Base-by-base conservation (phyloP, 2,329 filamentous ascomycete genomes). In the Plectosphaerella plurivora region DNA sequence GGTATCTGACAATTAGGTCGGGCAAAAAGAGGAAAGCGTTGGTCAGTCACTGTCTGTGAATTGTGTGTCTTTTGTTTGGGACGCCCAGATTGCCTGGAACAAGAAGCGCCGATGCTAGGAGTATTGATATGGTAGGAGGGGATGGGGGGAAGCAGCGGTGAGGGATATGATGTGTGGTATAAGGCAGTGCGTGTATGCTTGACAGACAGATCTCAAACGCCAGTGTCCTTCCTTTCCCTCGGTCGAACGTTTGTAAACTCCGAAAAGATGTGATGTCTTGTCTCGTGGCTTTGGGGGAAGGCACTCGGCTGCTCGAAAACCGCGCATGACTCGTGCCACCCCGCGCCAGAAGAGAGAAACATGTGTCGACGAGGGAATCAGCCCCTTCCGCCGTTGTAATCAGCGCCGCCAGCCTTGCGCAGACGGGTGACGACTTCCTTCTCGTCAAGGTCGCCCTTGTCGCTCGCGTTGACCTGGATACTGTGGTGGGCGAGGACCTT, bases 331-430 rank as follows among this genome's bases (percentile, higher is more conserved):
- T 22, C 22, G 22, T 22, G 22, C 22, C 22, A 3, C 22, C 22
- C 22, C 22, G 22, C 22, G 22, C 22, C 22, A 22, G 22, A 22
- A 22, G 22, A 22, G 22, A 22, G 22, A 22, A 22, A 22, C 22
- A 22, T 22, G 22, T 36, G 35, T 39, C 37, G 37, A 16, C 25
- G n/a, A 15, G 12, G 15, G 20, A 3, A 12, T 66, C 59, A 83
- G 9, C 81, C 83, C 57, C 83, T 69, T 11, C 81, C 84, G 8
- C 84, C 83, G 62, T 88, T 85, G 75, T 88, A 89, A 68, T 88
- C 86, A 15, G 85, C 85, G 33, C 86, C 86, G 51, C 86, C 86
- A 4, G 81, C 84, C 72, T 81, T 85, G 66, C 85, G 73, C 68
- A 88, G 68, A 62, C 78, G 71, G 55, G 75, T 66, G 15, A 87